A percentile compares a stretch with the other conserved stretches of the same genome.
These are phyloP conservation scores for Hypoxylon lienhwacheense DNA, from an alignment of 495 filamentous ascomycete species.

Conservation along the genomic window DNA sequence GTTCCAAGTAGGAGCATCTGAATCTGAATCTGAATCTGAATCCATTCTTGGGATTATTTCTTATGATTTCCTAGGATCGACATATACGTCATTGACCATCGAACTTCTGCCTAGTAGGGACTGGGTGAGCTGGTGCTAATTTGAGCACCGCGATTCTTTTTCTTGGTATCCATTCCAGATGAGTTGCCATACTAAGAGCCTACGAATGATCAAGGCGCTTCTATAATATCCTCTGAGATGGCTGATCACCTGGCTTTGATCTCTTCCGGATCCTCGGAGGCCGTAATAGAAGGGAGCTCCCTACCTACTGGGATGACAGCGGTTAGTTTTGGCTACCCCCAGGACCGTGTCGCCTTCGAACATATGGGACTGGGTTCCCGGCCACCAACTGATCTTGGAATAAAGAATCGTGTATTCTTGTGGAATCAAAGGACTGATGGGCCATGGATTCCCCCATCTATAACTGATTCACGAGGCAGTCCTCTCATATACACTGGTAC, in stretches of 20 bases:
- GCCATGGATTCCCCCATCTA: slow-evolving; percentile 41
- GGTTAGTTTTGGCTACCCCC: slow-evolving; percentile 15
- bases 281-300: slow-evolving; percentile 18
- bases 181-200: background rate
- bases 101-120: too few relatives aligned
- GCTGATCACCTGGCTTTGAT: slow-evolving; percentile 26
- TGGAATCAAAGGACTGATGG: slow-evolving; percentile 46
- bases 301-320: slow-evolving; percentile 10
- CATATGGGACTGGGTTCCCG: slow-evolving; percentile 13
- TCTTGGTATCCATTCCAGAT: slow-evolving; percentile 5
- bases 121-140: background rate
- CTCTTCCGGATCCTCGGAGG: slow-evolving; percentile 23
- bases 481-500: slow-evolving; percentile 5
- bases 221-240: slow-evolving; percentile 16
- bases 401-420: slow-evolving; percentile 32
- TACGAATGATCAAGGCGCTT: slow-evolving; percentile 2
- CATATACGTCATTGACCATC: slow-evolving; percentile 1
- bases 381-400: slow-evolving; percentile 10
- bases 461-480: slow-evolving; percentile 11
- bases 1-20: too few relatives aligned
- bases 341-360: slow-evolving; percentile 21
- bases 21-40: too few relatives aligned
- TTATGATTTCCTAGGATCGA: slow-evolving; percentile 8
- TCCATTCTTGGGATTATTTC: slow-evolving; percentile 15
- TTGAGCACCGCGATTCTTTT: slow-evolving; percentile 1